Percentiles rank a stretch among this genome's conserved stretches.
These are phyloP conservation scores for Irpex sp. DNA, from an alignment of 1,284 basidiomycete species.

Conservation along the genomic window DNA sequence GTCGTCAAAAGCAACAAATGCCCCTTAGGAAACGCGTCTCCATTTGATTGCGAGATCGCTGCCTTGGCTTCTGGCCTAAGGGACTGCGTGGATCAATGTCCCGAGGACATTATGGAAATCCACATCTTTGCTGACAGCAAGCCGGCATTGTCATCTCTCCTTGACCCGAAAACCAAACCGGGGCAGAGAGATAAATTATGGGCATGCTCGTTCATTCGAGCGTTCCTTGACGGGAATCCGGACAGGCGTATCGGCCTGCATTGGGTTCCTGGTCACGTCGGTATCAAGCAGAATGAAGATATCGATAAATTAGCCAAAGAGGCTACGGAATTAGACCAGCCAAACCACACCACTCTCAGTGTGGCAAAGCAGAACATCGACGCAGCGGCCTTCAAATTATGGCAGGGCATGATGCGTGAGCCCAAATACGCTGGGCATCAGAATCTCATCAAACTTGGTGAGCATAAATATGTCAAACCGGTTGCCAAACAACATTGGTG, in stretches of 20 bases:
- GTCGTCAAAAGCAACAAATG: background rate
- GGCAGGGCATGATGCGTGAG: background rate
- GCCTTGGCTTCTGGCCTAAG: background rate
- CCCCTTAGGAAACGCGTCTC: background rate
- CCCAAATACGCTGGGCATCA: background rate
- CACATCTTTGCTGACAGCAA: background rate
- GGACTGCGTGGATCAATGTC: background rate
- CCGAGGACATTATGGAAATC: background rate
- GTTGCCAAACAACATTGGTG: background rate
- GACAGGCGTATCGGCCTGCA: too few relatives aligned
- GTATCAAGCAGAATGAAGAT: too few relatives aligned
- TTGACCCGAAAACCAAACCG: background rate
- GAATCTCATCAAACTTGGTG: background rate
- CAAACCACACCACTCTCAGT: background rate
- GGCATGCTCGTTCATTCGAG: background rate
- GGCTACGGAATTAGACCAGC: too few relatives aligned
- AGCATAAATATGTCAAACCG: background rate
- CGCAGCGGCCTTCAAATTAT: background rate
- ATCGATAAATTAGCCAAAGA: too few relatives aligned
- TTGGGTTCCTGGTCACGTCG: too few relatives aligned
- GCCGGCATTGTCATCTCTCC: background rate
- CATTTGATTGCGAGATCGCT: background rate
- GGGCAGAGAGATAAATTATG: background rate
- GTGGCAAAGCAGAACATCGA: background rate
- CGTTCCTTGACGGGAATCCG: background rate